Base-by-base conservation (phyloP, 805 yeast genomes). In the Candida peoriensis region DNA sequence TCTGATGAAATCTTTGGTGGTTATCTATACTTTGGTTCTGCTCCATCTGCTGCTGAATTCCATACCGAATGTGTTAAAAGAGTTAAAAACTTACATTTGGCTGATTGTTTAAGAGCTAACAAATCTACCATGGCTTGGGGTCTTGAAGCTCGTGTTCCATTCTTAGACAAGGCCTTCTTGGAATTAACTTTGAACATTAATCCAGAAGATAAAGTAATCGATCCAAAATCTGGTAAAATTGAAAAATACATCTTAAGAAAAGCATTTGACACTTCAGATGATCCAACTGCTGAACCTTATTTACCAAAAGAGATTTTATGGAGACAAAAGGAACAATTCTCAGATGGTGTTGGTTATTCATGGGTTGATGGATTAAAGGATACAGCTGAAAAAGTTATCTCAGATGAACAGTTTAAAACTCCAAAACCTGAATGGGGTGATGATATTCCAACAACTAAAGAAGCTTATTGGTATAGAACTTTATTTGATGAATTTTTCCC, bases 91-190 rank as follows among this genome's bases (percentile, higher is more conserved):
- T 74, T 93, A 66, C 96, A 93, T 66, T 79, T 79, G 51, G 87
- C 97, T 43, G 99, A 93, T 70, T 90, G 97, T 72, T 70, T 93
- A 61, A 82, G 99, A 66, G 99, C 99, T 47, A 93, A 93, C 84
- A 93, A 93, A 70, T 89, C 97, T 22, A 93, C 99, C 40, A 86
- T 93, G 96, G 97, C 99, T 28, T 93, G 99, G 99, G 99, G 99
- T 64, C 76, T 93, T 46, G 99, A 93, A 70, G 98, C 98, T 43
- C 84, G 99, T 69, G 98, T 93, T 50, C 99, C 99, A 50, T 93
- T 93, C 84, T 76, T 93, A 68, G 99, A 93, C 68, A 85, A 80
- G 69, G 74, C 80, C 60, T 93, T 93, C 76, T 70, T 93, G 63
- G 86, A 90, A 55, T 76, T 85, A 29, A 78, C 94, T 63, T 82